Evolutionary conservation across 164 flowering plant genomes (phyloP).

Genomic region (Chimonanthus salicifolius): DNA sequence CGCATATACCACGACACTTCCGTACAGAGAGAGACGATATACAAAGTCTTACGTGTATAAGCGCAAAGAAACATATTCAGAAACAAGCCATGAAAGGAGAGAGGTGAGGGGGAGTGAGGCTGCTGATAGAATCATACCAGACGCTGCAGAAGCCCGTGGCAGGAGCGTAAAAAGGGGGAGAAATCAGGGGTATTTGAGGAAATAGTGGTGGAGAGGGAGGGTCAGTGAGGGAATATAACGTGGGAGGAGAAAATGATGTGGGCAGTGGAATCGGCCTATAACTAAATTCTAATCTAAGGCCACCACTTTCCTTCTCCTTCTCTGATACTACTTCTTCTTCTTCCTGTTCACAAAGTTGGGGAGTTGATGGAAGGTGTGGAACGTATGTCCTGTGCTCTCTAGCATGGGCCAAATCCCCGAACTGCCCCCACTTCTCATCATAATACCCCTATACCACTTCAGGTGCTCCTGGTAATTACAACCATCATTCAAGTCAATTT

Average conservation of each 20-base stretch:
- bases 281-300: background rate
- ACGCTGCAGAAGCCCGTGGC: background rate
- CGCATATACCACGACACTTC: background rate
- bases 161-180: background rate
- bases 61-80: background rate
- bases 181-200: background rate
- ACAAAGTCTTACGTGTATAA: background rate
- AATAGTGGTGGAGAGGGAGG: too few relatives aligned
- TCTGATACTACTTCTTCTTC: too few relatives aligned
- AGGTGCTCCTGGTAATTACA: too few relatives aligned
- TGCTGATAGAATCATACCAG: too few relatives aligned
- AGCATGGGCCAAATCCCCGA: background rate
- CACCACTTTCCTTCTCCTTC: conserved; percentile 1
- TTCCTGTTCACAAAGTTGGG: background rate
- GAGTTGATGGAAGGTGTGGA: background rate
- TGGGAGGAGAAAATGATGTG: background rate
- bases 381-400: background rate
- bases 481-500: too few relatives aligned
- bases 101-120: background rate
- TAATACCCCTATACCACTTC: background rate
- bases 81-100: background rate
- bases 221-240: background rate
- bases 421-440: background rate
- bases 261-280: background rate
- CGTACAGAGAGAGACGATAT: too few relatives aligned